phyloP scores from a whole-genome alignment of 371 early-diverging fungal genomes.

The Mucor saturninus region DNA sequence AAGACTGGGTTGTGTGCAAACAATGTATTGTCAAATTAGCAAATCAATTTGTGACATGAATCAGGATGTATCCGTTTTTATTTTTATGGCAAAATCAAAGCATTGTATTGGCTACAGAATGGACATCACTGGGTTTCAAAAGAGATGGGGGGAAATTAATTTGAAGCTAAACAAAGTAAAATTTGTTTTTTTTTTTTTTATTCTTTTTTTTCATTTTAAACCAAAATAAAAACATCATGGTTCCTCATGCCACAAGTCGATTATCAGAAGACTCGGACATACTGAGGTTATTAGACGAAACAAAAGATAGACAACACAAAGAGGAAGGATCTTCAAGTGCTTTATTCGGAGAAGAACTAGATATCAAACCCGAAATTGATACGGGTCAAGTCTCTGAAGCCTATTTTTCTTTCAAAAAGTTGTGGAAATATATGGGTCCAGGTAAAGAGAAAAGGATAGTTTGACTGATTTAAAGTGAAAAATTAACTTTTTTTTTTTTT shows the following conservation, averaged over 20 bases:
- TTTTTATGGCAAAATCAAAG: too few relatives aligned
- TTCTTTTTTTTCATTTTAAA: conserved; percentile 17
- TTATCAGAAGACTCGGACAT: conserved; percentile 21
- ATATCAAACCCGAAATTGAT: conserved; percentile 48
- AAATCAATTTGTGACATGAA: too few relatives aligned
- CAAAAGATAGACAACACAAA: conserved; percentile 4
- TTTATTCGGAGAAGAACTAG: conserved; percentile 37
- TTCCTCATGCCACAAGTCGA: conserved; percentile 30
- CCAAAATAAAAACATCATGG: conserved; percentile 10
- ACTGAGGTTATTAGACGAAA: conserved; percentile 11
- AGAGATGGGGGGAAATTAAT: too few relatives aligned
- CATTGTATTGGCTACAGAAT: too few relatives aligned
- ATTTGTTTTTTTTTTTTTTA: background rate
- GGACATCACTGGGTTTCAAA: too few relatives aligned
- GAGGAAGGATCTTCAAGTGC: background rate
- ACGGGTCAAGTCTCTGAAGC: conserved; percentile 40
- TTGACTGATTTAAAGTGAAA: background rate
- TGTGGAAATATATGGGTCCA: conserved; percentile 63
- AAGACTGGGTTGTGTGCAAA: too few relatives aligned
- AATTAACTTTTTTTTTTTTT: background rate
- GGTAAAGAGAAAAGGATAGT: conserved; percentile 31
- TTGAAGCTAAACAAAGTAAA: background rate
- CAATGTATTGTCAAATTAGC: too few relatives aligned
- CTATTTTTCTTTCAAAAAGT: conserved; percentile 51
- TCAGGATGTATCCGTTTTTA: too few relatives aligned